Evolutionary conservation across 2,329 filamentous ascomycete genomes (phyloP).

Genomic region (Penicillium sp.): DNA sequence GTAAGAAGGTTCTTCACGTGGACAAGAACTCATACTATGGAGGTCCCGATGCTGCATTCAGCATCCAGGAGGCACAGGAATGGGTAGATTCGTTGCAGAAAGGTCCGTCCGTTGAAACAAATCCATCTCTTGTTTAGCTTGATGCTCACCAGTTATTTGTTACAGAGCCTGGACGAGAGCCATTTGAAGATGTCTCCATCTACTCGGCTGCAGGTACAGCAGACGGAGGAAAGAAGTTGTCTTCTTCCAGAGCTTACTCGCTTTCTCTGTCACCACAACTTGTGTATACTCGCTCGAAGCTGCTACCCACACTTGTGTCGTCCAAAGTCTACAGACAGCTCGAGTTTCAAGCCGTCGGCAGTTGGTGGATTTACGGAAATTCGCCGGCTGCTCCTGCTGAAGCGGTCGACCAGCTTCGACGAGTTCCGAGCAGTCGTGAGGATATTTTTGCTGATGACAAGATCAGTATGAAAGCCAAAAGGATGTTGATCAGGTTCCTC

Average conservation of each 20-base stretch:
- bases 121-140: conserved; percentile 1
- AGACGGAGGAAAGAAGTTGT: conserved; percentile 22
- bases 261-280: conserved; percentile 80
- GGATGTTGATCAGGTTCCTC: conserved; percentile 86
- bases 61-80: conserved; percentile 71
- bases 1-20: conserved; percentile 85
- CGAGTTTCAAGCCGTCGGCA: conserved; percentile 89
- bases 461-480: conserved; percentile 77
- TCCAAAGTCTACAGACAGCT: conserved; percentile 84
- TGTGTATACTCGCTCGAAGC: conserved; percentile 74
- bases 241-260: conserved; percentile 69
- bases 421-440: conserved; percentile 84
- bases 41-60: conserved; percentile 78
- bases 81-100: conserved; percentile 58
- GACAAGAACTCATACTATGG: conserved; percentile 88
- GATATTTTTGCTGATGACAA: conserved; percentile 78
- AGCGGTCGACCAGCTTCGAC: conserved; percentile 48
- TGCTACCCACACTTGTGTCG: conserved; percentile 78
- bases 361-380: conserved; percentile 71
- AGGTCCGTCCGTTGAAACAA: conserved; percentile 26
- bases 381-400: conserved; percentile 17
- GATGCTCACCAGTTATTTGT: conserved; percentile 3
- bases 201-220: conserved; percentile 19
- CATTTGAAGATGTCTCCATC: conserved; percentile 39
- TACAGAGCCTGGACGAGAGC: conserved; percentile 29